Evolutionary conservation across 2,329 filamentous ascomycete genomes (phyloP).

Genomic region (Trichophyton benhamiae): DNA sequence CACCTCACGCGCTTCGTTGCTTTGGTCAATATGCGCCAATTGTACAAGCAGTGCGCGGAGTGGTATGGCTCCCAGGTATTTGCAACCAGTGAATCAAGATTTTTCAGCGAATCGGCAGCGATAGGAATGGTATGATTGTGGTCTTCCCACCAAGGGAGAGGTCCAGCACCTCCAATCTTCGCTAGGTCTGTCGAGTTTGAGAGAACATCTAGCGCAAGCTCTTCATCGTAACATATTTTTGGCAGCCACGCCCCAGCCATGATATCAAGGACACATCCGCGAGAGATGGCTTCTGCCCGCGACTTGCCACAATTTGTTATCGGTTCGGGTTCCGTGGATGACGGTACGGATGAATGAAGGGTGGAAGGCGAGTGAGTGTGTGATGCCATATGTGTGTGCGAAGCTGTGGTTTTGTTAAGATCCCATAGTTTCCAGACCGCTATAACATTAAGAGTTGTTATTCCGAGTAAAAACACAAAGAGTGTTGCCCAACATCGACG

Average conservation of each 20-base stretch:
- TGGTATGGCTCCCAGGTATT: slow-evolving; percentile 12
- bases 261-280: slow-evolving; percentile 8
- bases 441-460: background rate
- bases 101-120: slow-evolving; percentile 1
- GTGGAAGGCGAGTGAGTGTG: background rate
- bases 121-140: slow-evolving; percentile 7
- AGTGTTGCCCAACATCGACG: background rate
- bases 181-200: background rate
- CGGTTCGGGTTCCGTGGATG: background rate
- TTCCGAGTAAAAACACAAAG: background rate
- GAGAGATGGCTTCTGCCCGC: slow-evolving; percentile 8
- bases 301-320: slow-evolving; percentile 6
- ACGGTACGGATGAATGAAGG: background rate
- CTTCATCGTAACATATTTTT: slow-evolving; percentile 9
- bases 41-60: slow-evolving; percentile 9
- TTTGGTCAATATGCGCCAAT: slow-evolving; percentile 10
- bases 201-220: background rate
- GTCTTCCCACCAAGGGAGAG: slow-evolving; percentile 9
- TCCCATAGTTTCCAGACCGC: background rate
- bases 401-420: background rate
- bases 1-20: slow-evolving; percentile 8
- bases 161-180: background rate
- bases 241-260: slow-evolving; percentile 10
- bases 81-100: slow-evolving; percentile 6
- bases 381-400: background rate